Conservation (phyloP, 441 rosid genomes). For the Mallotus japonicus region DNA sequence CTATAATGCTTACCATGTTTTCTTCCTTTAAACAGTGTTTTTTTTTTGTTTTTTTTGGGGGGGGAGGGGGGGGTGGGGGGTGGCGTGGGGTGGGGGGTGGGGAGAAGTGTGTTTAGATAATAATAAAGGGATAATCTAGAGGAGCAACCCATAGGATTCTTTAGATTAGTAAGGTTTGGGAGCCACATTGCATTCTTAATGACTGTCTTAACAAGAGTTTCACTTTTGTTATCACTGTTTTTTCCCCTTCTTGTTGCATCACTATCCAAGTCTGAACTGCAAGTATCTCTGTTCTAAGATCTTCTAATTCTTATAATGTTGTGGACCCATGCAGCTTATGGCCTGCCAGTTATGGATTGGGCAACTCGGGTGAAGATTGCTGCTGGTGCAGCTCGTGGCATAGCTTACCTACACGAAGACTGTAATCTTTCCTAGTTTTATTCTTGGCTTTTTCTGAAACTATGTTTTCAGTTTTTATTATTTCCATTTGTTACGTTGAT, state of each 20-base stretch:
- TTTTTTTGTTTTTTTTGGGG: too few relatives aligned
- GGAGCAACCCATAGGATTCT: not conserved
- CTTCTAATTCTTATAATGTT: slow-evolving; percentile 17
- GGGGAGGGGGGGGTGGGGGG: too few relatives aligned
- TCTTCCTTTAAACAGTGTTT: not conserved
- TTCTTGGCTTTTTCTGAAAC: slow-evolving; percentile 1
- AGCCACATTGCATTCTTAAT: not conserved
- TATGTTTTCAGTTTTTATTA: not conserved
- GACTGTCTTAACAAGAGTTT: not conserved
- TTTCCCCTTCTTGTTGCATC: not conserved
- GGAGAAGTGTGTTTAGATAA: not conserved
- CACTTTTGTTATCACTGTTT: not conserved
- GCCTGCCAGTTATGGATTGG: slow-evolving; percentile 79
- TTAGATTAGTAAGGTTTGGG: not conserved
- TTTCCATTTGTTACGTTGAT: not conserved
- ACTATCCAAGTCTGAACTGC: not conserved
- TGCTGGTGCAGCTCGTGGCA: slow-evolving; percentile 96
- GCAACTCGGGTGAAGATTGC: slow-evolving; percentile 73
- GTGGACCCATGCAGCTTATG: slow-evolving; percentile 38
- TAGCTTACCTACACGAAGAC: slow-evolving; percentile 94
- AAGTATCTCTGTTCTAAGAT: slow-evolving; percentile 1
- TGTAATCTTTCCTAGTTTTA: slow-evolving; percentile 48
- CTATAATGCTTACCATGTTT: not conserved
- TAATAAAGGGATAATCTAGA: not conserved
- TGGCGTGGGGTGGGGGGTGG: too few relatives aligned